phyloP scores from a whole-genome alignment of 805 yeast genomes.

The Ogataea pilisensis region DNA sequence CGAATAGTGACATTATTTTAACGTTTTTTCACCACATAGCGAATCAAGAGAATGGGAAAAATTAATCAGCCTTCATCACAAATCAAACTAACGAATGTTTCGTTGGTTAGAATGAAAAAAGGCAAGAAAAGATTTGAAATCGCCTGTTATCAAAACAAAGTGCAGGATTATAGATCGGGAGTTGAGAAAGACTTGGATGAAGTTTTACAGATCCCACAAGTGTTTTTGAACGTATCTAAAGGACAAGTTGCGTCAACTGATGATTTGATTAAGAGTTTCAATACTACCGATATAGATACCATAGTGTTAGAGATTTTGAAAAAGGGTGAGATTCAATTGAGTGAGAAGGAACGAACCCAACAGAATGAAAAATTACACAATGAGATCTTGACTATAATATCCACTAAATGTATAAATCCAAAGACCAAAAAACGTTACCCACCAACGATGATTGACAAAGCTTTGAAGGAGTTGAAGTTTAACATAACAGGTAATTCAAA shows the following conservation, averaged over 20 bases:
- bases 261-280: conserved; percentile 70
- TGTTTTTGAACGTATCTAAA: conserved; percentile 86
- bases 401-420: conserved; percentile 91
- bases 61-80: conserved; percentile 88
- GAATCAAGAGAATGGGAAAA: conserved; percentile 26
- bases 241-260: conserved; percentile 91
- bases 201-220: conserved; percentile 93
- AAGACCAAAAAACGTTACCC: conserved; percentile 87
- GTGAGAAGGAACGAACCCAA: conserved; percentile 88
- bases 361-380: conserved; percentile 49
- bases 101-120: conserved; percentile 84
- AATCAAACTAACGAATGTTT: conserved; percentile 89
- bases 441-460: conserved; percentile 89
- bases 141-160: conserved; percentile 95
- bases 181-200: conserved; percentile 94
- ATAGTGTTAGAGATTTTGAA: conserved; percentile 78
- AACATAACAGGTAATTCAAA: conserved; percentile 56
- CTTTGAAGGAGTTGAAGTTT: conserved; percentile 71
- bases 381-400: conserved; percentile 76
- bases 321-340: conserved; percentile 92
- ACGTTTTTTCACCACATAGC: too few relatives aligned
- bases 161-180: conserved; percentile 87
- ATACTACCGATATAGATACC: conserved; percentile 66
- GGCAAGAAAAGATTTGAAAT: conserved; percentile 90
- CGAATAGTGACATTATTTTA: too few relatives aligned